Base-by-base conservation (phyloP, 176 grass and related monocot species). In the Puya raimondii region DNA sequence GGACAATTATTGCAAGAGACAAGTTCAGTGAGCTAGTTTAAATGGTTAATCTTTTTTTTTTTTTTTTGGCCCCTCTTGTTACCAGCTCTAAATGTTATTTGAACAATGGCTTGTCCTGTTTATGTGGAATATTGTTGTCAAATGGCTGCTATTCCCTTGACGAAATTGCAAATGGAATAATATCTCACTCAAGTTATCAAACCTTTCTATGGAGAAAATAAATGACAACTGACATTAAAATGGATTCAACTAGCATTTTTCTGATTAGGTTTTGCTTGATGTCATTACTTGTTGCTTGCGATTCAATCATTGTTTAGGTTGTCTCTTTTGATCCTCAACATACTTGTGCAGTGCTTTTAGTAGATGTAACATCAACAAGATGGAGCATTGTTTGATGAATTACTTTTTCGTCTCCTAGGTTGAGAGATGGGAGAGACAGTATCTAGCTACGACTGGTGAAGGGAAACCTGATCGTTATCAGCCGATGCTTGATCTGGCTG, bases 1-100 rank as follows among this genome's bases (percentile, higher is more conserved):
- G 80, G 94, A 99, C 23, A 93, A 99, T 58, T 99, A 99, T 65
- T 99, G 94, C 79, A 99, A 84, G 82, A 87, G 89, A 92, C 89
- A 99, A 83, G 89, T 97, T 74, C 12, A 68, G 22, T 65, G n/a
- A 11, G 52, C 65, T 56, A 27, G 33, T 33, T 53, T 1, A 29
- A 53, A 64, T 49, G 14, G 4, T 51, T 65, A 13, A 51, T 14
- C 51, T 15, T 74, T 1, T 29, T 49, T 22, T 48, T 58, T 23
- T 10, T 70, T 23, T 9, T 42, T 42, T 7, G 0, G 33, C 5
- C 33, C 33, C 33, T 42, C 33, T 42, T 42, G 4, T 42, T 42
- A 7, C 33, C 33, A 42, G 33, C 33, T 42, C 33, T 8, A 42
- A 33, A 42, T 42, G 0, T 6, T 42, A 42, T 42, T 7, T 42